These are phyloP conservation scores for Stephania cephalantha DNA, from an alignment of 164 flowering plant species.

Conservation along the genomic window DNA sequence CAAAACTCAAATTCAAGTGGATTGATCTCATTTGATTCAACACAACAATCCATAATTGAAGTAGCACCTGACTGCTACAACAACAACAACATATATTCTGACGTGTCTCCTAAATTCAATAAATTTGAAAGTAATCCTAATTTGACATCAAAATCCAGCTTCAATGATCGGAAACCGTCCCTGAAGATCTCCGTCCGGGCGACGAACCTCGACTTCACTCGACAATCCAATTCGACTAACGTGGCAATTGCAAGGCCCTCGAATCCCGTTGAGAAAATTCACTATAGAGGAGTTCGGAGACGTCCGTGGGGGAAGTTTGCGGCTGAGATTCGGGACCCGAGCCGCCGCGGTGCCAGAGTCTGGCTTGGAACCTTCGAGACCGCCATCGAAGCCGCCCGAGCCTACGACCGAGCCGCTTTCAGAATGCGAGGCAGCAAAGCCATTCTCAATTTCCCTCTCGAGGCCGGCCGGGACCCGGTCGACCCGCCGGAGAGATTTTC, in stretches of 20 bases:
- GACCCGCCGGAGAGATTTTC: neutral
- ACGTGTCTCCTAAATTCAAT: too few species aligned
- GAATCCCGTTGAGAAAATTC: conserved; percentile 17
- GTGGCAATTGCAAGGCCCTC: conserved; percentile 2
- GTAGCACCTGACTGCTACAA: too few species aligned
- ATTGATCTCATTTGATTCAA: too few species aligned
- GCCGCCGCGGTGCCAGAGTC: conserved; percentile 28
- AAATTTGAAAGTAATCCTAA: neutral
- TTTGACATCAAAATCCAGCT: conserved; percentile 4
- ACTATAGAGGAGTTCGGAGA: conserved; percentile 39
- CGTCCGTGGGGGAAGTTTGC: conserved; percentile 49
- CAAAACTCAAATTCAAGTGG: too few species aligned
- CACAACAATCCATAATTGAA: too few species aligned
- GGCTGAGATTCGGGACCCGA: conserved; percentile 43
- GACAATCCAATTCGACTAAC: neutral
- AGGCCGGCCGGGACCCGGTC: conserved; percentile 17
- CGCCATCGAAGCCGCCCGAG: conserved; percentile 41
- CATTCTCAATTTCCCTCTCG: conserved; percentile 47
- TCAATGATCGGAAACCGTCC: conserved; percentile 21
- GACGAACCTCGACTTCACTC: neutral
- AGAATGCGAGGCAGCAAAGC: conserved; percentile 39
- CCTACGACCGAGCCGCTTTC: conserved; percentile 43
- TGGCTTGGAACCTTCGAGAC: conserved; percentile 47
- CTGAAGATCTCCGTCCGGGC: conserved; percentile 21
- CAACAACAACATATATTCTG: too few species aligned